Evolutionary conservation across 2,329 filamentous ascomycete genomes (phyloP).

Genomic region (Clarireedia paspali): DNA sequence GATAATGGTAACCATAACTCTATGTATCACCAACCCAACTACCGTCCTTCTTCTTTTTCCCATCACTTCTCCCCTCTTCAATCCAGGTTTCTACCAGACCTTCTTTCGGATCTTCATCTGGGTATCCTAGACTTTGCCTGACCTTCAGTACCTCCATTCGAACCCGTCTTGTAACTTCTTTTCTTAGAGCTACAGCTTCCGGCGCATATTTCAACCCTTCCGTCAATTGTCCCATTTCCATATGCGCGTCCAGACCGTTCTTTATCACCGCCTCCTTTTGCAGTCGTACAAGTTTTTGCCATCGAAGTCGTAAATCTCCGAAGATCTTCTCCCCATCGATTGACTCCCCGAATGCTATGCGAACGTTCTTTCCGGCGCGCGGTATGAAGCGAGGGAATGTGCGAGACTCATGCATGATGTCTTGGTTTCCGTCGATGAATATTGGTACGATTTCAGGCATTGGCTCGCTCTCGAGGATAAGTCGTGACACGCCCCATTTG

Average conservation of each 20-base stretch:
- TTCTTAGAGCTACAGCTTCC: conserved; percentile 71
- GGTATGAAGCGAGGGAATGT: conserved; percentile 75
- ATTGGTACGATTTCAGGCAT: conserved; percentile 87
- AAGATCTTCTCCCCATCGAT: conserved; percentile 69
- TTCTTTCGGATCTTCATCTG: conserved; percentile 72
- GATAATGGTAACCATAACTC: not conserved
- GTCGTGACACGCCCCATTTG: conserved; percentile 90
- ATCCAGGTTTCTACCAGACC: conserved; percentile 77
- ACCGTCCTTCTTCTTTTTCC: conserved; percentile 14
- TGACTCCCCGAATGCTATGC: conserved; percentile 70
- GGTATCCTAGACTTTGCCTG: conserved; percentile 56
- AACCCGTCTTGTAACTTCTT: conserved; percentile 72
- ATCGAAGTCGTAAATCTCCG: conserved; percentile 66
- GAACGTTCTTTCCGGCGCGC: conserved; percentile 61
- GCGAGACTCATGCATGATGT: conserved; percentile 80
- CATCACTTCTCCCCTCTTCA: conserved; percentile 27
- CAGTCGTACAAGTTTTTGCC: conserved; percentile 58
- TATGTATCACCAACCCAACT: conserved; percentile 14
- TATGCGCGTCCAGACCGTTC: conserved; percentile 24
- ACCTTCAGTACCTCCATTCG: conserved; percentile 75
- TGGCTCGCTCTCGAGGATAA: conserved; percentile 84
- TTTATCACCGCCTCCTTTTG: conserved; percentile 36
- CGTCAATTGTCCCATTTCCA: conserved; percentile 50
- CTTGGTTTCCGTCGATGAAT: conserved; percentile 85
- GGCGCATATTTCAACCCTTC: conserved; percentile 58